These are phyloP conservation scores for Galium porrigens DNA, from an alignment of 305 asterid genomes.

Conservation along the genomic window DNA sequence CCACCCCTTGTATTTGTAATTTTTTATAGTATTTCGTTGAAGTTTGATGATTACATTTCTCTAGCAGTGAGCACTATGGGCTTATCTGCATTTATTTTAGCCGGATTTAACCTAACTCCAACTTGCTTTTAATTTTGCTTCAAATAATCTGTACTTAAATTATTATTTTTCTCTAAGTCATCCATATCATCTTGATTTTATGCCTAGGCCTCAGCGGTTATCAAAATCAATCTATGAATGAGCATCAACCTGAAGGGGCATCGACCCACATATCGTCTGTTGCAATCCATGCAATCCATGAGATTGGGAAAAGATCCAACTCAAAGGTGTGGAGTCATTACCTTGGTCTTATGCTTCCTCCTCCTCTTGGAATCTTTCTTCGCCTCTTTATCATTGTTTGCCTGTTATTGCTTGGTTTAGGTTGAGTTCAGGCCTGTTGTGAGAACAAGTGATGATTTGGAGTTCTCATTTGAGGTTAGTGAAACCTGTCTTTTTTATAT, in stretches of 20 bases:
- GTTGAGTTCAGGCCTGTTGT: slow-evolving; percentile 75
- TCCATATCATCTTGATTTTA: slow-evolving; percentile 3
- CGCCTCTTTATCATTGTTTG: slow-evolving; percentile 10
- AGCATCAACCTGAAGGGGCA: slow-evolving; percentile 46
- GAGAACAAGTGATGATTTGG: slow-evolving; percentile 54
- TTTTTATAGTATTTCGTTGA: not conserved
- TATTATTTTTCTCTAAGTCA: not conserved
- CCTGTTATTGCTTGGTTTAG: slow-evolving; percentile 29
- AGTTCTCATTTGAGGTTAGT: slow-evolving; percentile 80
- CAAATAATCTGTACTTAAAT: no score
- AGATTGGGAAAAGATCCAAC: slow-evolving; percentile 76
- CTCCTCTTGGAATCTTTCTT: not conserved
- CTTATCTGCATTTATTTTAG: not conserved
- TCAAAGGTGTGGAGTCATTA: slow-evolving; percentile 45
- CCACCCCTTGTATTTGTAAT: not conserved
- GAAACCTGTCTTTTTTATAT: not conserved
- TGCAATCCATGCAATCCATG: slow-evolving; percentile 63
- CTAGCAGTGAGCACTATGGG: slow-evolving; percentile 3
- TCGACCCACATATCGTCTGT: slow-evolving; percentile 39
- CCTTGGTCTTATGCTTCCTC: not conserved
- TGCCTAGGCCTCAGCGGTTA: slow-evolving; percentile 7
- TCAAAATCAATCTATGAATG: slow-evolving; percentile 31
- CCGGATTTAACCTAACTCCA: not conserved
- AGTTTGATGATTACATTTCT: not conserved
- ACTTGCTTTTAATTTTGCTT: no score